phyloP scores from a whole-genome alignment of 352 stramenopile species.

The Phytophthora macrochlamydospora region DNA sequence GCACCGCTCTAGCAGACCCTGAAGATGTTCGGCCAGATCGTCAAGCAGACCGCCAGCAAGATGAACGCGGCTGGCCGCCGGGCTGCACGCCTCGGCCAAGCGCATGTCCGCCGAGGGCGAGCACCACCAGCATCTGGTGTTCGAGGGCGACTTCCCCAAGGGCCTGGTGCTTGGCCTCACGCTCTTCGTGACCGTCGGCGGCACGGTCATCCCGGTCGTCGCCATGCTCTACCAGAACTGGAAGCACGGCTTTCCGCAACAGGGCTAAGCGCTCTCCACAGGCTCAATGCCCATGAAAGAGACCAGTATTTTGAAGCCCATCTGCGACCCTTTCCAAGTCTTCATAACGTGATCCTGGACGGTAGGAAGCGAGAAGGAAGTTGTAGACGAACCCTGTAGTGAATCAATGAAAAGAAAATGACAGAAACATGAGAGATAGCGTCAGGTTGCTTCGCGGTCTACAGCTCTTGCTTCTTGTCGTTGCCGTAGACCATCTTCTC shows the following conservation, averaged over 20 bases:
- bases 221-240: conserved; percentile 89
- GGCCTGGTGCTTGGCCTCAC: conserved; percentile 57
- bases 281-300: conserved; percentile 11
- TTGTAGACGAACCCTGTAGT: conserved; percentile 10
- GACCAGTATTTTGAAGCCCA: conserved; percentile 24
- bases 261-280: conserved; percentile 50
- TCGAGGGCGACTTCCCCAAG: conserved; percentile 86
- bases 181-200: conserved; percentile 68
- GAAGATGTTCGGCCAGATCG: conserved; percentile 65
- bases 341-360: conserved; percentile 15
- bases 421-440: conserved; percentile 13
- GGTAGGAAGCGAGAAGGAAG: conserved; percentile 2
- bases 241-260: conserved; percentile 88
- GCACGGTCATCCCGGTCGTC: conserved; percentile 63
- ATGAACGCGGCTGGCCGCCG: conserved; percentile 62
- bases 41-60: conserved; percentile 73
- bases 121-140: conserved; percentile 88
- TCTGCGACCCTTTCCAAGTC: conserved; percentile 1
- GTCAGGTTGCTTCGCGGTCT: background rate
- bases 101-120: conserved; percentile 77
- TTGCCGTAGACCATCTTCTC: conserved; percentile 83
- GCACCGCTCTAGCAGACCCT: background rate
- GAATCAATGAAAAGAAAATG: conserved; percentile 31
- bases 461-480: conserved; percentile 60
- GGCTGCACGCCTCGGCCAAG: conserved; percentile 66